Percentiles rank a stretch among this genome's conserved stretches.
phyloP scores from a whole-genome alignment of 208 protist genomes.

The Blechomonas ayalai region DNA sequence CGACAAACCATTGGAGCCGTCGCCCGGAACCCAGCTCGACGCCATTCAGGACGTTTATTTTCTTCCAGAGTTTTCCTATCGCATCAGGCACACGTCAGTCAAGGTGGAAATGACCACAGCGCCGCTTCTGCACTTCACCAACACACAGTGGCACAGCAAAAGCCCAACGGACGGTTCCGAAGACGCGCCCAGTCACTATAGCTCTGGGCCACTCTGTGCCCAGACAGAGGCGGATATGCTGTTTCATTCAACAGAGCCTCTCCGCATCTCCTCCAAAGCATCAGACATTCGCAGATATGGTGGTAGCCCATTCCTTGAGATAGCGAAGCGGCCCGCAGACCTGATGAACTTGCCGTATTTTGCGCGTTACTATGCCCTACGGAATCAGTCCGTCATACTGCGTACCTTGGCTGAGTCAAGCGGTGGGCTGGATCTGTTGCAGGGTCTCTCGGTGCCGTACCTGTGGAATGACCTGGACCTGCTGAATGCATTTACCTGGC shows the following conservation, averaged over 20 bases:
- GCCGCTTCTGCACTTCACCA: slow-evolving; percentile 41
- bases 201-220: slow-evolving; percentile 31
- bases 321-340: slow-evolving; percentile 23
- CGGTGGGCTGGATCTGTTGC: slow-evolving; percentile 45
- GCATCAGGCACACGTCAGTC: slow-evolving; percentile 25
- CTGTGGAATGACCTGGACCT: slow-evolving; percentile 56
- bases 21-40: slow-evolving; percentile 23
- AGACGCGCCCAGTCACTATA: slow-evolving; percentile 7
- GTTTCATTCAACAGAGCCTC: slow-evolving; percentile 43
- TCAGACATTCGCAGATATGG: slow-evolving; percentile 28
- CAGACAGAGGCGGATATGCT: slow-evolving; percentile 51
- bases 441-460: slow-evolving; percentile 10
- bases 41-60: slow-evolving; percentile 43
- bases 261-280: slow-evolving; percentile 14
- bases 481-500: slow-evolving; percentile 62
- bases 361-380: slow-evolving; percentile 34
- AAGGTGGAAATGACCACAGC: slow-evolving; percentile 64
- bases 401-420: slow-evolving; percentile 17
- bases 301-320: slow-evolving; percentile 33
- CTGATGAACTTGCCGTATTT: slow-evolving; percentile 49
- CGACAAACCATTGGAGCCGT: slow-evolving; percentile 3
- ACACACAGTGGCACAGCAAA: slow-evolving; percentile 1
- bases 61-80: slow-evolving; percentile 74
- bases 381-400: slow-evolving; percentile 52
- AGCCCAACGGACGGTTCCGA: not conserved